These are phyloP conservation scores for Fraxinus americana DNA, from an alignment of 257 asterid genomes.

Conservation along the genomic window DNA sequence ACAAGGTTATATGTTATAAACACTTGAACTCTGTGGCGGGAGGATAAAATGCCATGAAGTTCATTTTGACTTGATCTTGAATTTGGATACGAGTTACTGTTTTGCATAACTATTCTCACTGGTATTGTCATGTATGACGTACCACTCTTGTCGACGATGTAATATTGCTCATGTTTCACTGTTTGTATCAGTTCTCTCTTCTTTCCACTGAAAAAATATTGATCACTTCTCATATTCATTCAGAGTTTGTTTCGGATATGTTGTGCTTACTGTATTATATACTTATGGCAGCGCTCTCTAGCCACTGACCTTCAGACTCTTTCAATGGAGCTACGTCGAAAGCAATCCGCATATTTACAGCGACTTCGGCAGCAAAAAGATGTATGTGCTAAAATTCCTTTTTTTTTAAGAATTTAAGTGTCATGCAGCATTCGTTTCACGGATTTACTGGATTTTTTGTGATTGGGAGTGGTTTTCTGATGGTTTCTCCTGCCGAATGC, in stretches of 20 bases:
- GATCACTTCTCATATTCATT: slow-evolving; percentile 11
- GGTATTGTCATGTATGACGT: neutral
- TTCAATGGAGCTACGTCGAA: slow-evolving; percentile 73
- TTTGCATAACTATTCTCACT: slow-evolving; percentile 9
- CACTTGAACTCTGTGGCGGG: slow-evolving; percentile 1
- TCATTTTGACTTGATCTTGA: slow-evolving; percentile 12
- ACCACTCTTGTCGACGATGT: slow-evolving; percentile 18
- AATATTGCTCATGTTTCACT: slow-evolving; percentile 5
- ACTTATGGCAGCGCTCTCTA: slow-evolving; percentile 64
- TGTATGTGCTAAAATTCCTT: slow-evolving; percentile 38
- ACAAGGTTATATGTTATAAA: neutral
- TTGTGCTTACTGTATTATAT: slow-evolving; percentile 28
- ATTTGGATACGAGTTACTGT: neutral
- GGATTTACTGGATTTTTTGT: slow-evolving; percentile 8
- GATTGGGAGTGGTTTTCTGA: slow-evolving; percentile 18
- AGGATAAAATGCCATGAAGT: neutral
- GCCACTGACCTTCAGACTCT: slow-evolving; percentile 83
- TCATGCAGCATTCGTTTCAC: slow-evolving; percentile 1
- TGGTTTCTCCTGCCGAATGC: slow-evolving; percentile 21
- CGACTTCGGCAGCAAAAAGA: slow-evolving; percentile 79
- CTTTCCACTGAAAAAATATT: slow-evolving; percentile 15
- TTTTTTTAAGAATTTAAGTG: slow-evolving; percentile 3
- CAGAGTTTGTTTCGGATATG: slow-evolving; percentile 7
- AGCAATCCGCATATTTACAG: slow-evolving; percentile 71
- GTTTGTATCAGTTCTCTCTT: slow-evolving; percentile 13